Base-by-base conservation (phyloP, 352 stramenopile genomes). In the Pilasporangium apinafurcum region DNA sequence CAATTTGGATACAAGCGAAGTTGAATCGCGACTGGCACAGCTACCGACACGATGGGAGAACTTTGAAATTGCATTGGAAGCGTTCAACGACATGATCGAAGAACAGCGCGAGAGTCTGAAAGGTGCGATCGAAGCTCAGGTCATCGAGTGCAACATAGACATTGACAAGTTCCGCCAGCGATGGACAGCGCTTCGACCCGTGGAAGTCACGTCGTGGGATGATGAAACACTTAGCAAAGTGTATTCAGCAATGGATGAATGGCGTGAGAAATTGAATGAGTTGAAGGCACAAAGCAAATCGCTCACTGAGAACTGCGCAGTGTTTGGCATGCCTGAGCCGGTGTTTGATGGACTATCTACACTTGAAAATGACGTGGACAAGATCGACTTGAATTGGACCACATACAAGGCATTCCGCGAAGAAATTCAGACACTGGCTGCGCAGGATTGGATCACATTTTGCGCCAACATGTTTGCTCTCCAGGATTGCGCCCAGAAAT, bases 31-130 rank as follows among this genome's bases (percentile, higher is more conserved):
- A 0, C 60, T 95, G 12, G 56, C 71, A 0, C 79, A 95, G 37
- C 57, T 95, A 6, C 85, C 85, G 14, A 89, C 74, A 1, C 62
- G 74, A 0, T 98, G 92, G 92, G 86, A 97, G 32, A 95, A 96
- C 44, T 97, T 98, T 56, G 92, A 98, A 28, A 83, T 97, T 36
- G 81, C 85, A 14, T 67, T 97, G 0, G 92, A 97, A 46, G 93
- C 91, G 24, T 98, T 97, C 51, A 95, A 96, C 42, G 89, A 97
- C 38, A 96, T 98, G 82, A 92, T 98, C 35, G 84, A 97, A 28
- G 87, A 97, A 38, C 87, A 98, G 37, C 87, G 95, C 1, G 84
- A 96, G 46, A 89, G 68, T 34, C 60, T 97, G 2, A 97, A 96
- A 45, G 74, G 65, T 18, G 77, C 95, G 38, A 71, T 98, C 20